Evolutionary conservation across 2,329 filamentous ascomycete species (phyloP).

Genomic region (Scytalidium lignicola): DNA sequence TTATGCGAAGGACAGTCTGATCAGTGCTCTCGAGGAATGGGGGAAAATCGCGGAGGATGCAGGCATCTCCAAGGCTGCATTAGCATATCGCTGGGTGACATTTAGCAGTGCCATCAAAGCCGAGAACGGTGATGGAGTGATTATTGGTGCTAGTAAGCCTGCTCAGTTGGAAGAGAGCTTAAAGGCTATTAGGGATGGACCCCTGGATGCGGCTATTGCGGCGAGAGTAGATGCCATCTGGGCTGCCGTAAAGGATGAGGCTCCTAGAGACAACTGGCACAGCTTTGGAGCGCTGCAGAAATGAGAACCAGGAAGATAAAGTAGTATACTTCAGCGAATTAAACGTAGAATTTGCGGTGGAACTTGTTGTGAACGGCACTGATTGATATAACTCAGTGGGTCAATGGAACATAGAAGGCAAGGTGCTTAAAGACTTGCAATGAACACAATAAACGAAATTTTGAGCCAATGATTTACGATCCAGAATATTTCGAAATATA

Average conservation of each 20-base stretch:
- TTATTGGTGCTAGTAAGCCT: conserved; percentile 21
- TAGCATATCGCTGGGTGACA: conserved; percentile 33
- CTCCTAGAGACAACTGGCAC: conserved; percentile 18
- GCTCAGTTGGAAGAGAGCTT: conserved; percentile 19
- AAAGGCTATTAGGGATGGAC: conserved; percentile 15
- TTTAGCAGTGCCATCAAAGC: conserved; percentile 25
- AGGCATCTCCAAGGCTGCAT: conserved; percentile 26
- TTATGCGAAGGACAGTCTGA: conserved; percentile 13
- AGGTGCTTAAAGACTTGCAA: no score
- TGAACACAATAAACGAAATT: no score
- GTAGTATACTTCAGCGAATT: background rate
- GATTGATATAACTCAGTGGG: no score
- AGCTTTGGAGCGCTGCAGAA: no score
- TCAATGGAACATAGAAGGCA: no score
- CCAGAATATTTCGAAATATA: no score
- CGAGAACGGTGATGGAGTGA: conserved; percentile 26
- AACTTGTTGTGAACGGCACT: no score
- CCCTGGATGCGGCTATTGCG: conserved; percentile 14
- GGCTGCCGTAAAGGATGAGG: conserved; percentile 21
- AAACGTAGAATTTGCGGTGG: no score
- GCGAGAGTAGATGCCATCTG: conserved; percentile 17
- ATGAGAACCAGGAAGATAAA: background rate
- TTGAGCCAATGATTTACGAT: no score
- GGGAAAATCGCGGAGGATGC: conserved; percentile 22
- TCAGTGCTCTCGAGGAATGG: conserved; percentile 24